Evolutionary conservation across 768 basidiomycete genomes (phyloP), one percentile per base, ranked within the genome.

Genomic region (Hydnomerulius pinastri): DNA sequence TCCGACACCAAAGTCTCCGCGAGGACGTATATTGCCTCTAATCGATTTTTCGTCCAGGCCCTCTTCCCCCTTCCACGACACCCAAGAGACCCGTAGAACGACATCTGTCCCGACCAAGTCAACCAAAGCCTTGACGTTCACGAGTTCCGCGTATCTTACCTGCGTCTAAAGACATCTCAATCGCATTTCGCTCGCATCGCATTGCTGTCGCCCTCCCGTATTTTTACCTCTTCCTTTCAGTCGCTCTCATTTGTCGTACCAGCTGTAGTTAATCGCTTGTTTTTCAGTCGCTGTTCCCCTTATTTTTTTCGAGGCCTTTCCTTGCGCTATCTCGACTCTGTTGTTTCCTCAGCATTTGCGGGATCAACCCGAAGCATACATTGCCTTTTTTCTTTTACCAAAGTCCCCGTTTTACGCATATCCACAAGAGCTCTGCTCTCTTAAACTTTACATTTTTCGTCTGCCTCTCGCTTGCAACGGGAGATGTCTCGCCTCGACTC

Each of bases 401-500:
- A 38, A 13, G n/a, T 38, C 37, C 13, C 37, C 38, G n/a, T 17
- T 35, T 18, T 35, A 17, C 33, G n/a, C n/a, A 50, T 23, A 50
- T 29, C 5, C 18, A 9, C 20, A 40, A 30, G 29, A 32, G 18
- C 44, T 12, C 9, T 23, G 18, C 28, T 38, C 28, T 35, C 43
- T 27, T 37, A 37, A 32, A 28, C 55, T 44, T 36, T 43, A 33
- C 30, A 24, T 2, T 39, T 46, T 46, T 40, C n/a, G 44, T 44
- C 44, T 29, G 35, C 36, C 48, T 51, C 54, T 17, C 23, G 10
- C n/a, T 37, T 51, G 17, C 40, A 17, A 17, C 25, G 8, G 42
- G 25, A 23, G n/a, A 79, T 81, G 80, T 76, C 78, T 40, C 75
- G 65, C 50, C 57, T 64, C 53, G 77, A 77, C 44, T 56, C 67